A percentile compares a stretch with the other conserved stretches of the same genome.
These are phyloP conservation scores for Cyberlindnera maritima DNA, from an alignment of 805 yeast species.

Conservation along the genomic window DNA sequence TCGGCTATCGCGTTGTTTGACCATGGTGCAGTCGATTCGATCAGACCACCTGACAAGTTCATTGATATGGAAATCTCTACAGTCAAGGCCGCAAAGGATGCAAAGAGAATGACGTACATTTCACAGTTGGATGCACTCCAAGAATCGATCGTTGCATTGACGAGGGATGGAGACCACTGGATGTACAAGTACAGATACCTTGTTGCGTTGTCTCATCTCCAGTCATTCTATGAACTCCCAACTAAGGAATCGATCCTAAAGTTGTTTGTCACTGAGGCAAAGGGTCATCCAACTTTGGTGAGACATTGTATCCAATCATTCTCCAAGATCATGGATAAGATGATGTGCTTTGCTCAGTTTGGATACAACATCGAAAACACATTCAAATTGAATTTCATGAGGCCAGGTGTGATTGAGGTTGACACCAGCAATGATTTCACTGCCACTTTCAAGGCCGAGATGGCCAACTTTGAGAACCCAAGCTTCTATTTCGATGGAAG, in stretches of 20 bases:
- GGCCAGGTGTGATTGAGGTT: slow-evolving; percentile 38
- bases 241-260: slow-evolving; percentile 39
- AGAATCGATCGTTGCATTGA: slow-evolving; percentile 30
- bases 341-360: slow-evolving; percentile 42
- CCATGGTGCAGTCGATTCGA: slow-evolving; percentile 34
- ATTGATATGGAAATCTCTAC: slow-evolving; percentile 58
- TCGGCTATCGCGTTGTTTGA: slow-evolving; percentile 53
- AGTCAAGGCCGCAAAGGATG: slow-evolving; percentile 59
- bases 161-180: slow-evolving; percentile 48
- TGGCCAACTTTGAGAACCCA: slow-evolving; percentile 46
- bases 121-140: slow-evolving; percentile 43
- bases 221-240: slow-evolving; percentile 49
- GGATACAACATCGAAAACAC: slow-evolving; percentile 46
- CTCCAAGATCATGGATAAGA: slow-evolving; percentile 47
- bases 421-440: slow-evolving; percentile 39
- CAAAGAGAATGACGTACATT: slow-evolving; percentile 45
- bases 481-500: slow-evolving; percentile 56
- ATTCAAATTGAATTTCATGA: slow-evolving; percentile 35
- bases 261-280: slow-evolving; percentile 45
- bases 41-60: slow-evolving; percentile 60
- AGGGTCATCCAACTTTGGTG: slow-evolving; percentile 61
- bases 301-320: slow-evolving; percentile 59
- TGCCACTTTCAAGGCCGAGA: slow-evolving; percentile 46
- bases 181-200: slow-evolving; percentile 47
- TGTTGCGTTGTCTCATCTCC: slow-evolving; percentile 49